These are phyloP conservation scores for Ceratobasidium sp. DNA, from an alignment of 1,284 basidiomycete genomes.

Conservation along the genomic window DNA sequence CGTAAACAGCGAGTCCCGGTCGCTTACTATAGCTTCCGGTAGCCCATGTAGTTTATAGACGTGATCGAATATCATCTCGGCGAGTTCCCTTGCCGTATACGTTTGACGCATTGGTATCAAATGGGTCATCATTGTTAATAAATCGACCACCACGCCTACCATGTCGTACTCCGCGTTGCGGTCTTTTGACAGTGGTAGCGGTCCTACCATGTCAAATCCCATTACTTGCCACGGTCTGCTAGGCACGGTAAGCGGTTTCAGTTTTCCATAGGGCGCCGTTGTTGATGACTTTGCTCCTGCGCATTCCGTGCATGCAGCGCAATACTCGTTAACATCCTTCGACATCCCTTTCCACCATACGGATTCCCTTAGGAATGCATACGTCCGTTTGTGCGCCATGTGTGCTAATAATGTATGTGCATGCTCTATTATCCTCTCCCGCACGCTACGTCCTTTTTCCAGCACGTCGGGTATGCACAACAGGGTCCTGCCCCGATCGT, in stretches of 20 bases:
- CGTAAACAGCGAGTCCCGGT: constrained; percentile 63
- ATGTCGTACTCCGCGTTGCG: constrained; percentile 58
- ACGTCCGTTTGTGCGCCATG: constrained; percentile 48
- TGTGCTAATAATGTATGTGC: constrained; percentile 47
- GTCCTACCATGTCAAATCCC: constrained; percentile 64
- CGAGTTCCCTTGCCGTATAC: constrained; percentile 59
- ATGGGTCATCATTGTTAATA: constrained; percentile 59
- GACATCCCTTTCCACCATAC: constrained; percentile 52
- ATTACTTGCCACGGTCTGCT: constrained; percentile 59
- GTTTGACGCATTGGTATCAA: constrained; percentile 56
- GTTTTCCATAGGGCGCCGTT: constrained; percentile 54
- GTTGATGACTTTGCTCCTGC: constrained; percentile 45
- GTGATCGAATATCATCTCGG: constrained; percentile 61
- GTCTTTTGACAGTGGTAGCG: constrained; percentile 58
- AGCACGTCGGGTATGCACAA: constrained; percentile 59
- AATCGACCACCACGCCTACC: constrained; percentile 60
- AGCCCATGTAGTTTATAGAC: constrained; percentile 63
- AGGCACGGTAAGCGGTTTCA: constrained; percentile 58
- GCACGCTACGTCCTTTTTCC: background rate
- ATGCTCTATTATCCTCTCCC: constrained; percentile 37
- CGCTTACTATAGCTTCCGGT: constrained; percentile 60
- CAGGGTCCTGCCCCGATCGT: constrained; percentile 45
- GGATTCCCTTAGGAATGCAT: constrained; percentile 26
- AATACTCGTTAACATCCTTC: constrained; percentile 45
- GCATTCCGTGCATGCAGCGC: constrained; percentile 41